Evolutionary conservation across 164 flowering plant genomes (phyloP).

Genomic region (Brasenia schreberi): DNA sequence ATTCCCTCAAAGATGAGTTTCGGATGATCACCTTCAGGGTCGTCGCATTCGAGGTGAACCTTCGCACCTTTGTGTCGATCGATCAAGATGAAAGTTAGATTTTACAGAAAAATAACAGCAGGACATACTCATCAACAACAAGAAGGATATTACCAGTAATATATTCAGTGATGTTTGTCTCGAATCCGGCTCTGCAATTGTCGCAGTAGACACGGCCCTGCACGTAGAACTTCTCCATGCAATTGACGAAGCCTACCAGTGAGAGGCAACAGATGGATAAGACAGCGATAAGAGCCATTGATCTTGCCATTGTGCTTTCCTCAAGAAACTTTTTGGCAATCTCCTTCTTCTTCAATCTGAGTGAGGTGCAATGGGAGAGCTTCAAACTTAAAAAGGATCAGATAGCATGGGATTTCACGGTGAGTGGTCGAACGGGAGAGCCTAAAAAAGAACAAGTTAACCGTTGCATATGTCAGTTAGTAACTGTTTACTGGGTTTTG

Average conservation of each 20-base stretch:
- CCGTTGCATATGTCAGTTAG: neutral
- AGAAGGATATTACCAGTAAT: constrained; percentile 2
- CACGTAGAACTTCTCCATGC: neutral
- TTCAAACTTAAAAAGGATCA: neutral
- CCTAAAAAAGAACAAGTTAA: neutral
- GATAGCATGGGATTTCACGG: neutral
- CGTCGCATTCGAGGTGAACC: constrained; percentile 31
- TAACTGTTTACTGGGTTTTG: neutral
- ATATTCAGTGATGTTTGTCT: constrained; percentile 3
- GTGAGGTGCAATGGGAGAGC: neutral
- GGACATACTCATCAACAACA: neutral
- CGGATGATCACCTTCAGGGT: constrained; percentile 15
- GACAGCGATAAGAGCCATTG: neutral
- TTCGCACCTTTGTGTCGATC: neutral
- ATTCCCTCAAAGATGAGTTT: constrained; percentile 21
- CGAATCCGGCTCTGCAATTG: constrained; percentile 7
- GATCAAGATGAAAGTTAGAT: neutral
- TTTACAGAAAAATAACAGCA: neutral
- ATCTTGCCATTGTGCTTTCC: neutral
- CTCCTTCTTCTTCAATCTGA: neutral
- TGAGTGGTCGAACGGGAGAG: neutral
- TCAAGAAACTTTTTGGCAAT: neutral
- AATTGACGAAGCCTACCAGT: neutral
- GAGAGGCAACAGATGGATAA: neutral
- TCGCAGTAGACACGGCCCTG: constrained; percentile 7